phyloP scores from a whole-genome alignment of 2,329 filamentous ascomycete genomes.

The Aspergillus thermomutatus region DNA sequence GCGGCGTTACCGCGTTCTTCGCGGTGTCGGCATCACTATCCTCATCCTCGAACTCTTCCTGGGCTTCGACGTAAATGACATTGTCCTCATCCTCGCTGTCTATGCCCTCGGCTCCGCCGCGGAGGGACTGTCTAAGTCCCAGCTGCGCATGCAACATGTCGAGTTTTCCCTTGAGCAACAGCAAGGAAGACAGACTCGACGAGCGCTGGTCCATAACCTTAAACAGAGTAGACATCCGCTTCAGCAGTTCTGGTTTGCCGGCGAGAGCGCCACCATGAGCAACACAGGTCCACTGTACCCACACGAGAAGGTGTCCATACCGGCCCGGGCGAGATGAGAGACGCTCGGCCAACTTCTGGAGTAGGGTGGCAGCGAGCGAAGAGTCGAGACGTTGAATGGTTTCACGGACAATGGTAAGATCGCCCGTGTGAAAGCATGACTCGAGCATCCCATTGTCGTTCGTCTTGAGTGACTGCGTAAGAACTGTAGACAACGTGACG shows the following conservation, averaged over 20 bases:
- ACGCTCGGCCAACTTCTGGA: slow-evolving; percentile 80
- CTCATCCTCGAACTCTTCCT: slow-evolving; percentile 56
- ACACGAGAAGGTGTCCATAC: slow-evolving; percentile 85
- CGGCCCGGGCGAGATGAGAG: slow-evolving; percentile 84
- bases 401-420: slow-evolving; percentile 72
- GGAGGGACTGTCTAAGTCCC: slow-evolving; percentile 69
- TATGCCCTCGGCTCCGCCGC: slow-evolving; percentile 44
- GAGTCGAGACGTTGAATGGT: slow-evolving; percentile 92
- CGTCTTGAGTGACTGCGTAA: slow-evolving; percentile 87
- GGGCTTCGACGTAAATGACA: slow-evolving; percentile 83
- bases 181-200: slow-evolving; percentile 73
- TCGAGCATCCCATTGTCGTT: slow-evolving; percentile 89
- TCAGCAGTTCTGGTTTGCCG: slow-evolving; percentile 77
- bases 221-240: slow-evolving; percentile 73
- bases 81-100: slow-evolving; percentile 62
- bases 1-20: slow-evolving; percentile 25
- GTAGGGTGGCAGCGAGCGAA: slow-evolving; percentile 70
- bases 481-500: slow-evolving; percentile 84
- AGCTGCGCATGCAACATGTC: slow-evolving; percentile 93
- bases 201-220: slow-evolving; percentile 85
- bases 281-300: slow-evolving; percentile 93
- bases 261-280: slow-evolving; percentile 89
- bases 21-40: slow-evolving; percentile 30
- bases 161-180: slow-evolving; percentile 90
- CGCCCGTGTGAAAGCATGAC: slow-evolving; percentile 79